Conservation (phyloP, 352 stramenopile genomes). For the Phytophthora kernoviae region DNA sequence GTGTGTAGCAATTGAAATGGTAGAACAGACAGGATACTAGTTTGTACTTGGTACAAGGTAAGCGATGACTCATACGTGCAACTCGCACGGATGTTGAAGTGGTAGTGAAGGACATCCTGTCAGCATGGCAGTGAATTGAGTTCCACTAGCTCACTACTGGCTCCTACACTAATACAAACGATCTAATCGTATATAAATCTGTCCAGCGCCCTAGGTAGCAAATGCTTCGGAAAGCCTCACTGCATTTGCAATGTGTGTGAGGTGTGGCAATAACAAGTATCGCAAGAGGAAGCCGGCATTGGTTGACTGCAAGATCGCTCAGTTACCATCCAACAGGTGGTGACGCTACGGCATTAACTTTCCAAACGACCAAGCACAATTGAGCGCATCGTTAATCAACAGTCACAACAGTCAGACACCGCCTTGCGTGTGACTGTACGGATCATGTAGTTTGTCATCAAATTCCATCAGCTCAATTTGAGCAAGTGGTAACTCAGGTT, state of each 20-base stretch:
- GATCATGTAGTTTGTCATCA: neutral
- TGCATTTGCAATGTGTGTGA: constrained; percentile 5
- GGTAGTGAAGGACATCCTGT: too few relatives aligned
- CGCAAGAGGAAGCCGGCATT: constrained; percentile 18
- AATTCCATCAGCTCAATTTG: too few relatives aligned
- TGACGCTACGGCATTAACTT: neutral
- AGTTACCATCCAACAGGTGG: neutral
- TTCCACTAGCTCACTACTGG: neutral
- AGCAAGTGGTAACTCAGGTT: neutral
- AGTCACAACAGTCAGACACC: too few relatives aligned
- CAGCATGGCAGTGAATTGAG: neutral
- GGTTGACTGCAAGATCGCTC: neutral
- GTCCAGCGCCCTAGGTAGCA: neutral
- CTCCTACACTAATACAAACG: neutral
- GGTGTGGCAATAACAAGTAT: neutral
- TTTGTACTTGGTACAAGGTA: too few relatives aligned
- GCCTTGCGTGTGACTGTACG: neutral
- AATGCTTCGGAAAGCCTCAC: neutral
- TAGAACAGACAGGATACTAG: too few relatives aligned
- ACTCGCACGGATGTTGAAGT: neutral
- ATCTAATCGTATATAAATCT: neutral
- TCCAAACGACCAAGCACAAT: neutral
- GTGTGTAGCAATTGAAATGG: too few relatives aligned
- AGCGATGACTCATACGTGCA: neutral
- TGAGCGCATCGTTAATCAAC: too few relatives aligned